Conservation (phyloP, 495 filamentous ascomycete genomes). For the Penicillium argentinense region DNA sequence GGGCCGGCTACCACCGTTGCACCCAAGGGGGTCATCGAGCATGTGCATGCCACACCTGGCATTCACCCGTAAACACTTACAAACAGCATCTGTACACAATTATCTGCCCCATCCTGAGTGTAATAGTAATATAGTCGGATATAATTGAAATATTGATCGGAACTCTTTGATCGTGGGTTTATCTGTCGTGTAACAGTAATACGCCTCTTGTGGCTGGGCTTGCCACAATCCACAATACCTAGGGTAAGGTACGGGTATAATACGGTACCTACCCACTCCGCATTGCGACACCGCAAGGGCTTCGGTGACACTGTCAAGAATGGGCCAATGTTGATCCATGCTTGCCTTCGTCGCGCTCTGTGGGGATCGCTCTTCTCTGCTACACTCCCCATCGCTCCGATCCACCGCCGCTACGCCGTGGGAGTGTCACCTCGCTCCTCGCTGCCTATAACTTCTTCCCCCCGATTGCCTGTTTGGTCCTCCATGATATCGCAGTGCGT, state of each 20-base stretch:
- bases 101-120: too few relatives aligned
- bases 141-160: too few relatives aligned
- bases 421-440: slow-evolving; percentile 27
- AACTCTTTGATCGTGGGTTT: too few relatives aligned
- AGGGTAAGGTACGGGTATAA: background rate
- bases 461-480: slow-evolving; percentile 17
- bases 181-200: too few relatives aligned
- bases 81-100: too few relatives aligned
- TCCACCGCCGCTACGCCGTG: slow-evolving; percentile 28
- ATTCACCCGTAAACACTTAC: too few relatives aligned
- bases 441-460: slow-evolving; percentile 10
- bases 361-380: slow-evolving; percentile 17
- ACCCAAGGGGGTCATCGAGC: slow-evolving; percentile 34
- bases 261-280: slow-evolving; percentile 1
- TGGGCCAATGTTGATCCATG: slow-evolving; percentile 45
- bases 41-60: slow-evolving; percentile 34
- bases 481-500: slow-evolving; percentile 12
- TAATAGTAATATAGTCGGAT: too few relatives aligned
- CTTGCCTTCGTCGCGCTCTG: slow-evolving; percentile 15
- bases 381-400: slow-evolving; percentile 23
- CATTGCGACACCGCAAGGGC: slow-evolving; percentile 31
- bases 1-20: slow-evolving; percentile 46
- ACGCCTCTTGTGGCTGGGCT: too few relatives aligned
- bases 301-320: slow-evolving; percentile 32
- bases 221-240: too few relatives aligned